Evolutionary conservation across 2,329 filamentous ascomycete species (phyloP), one percentile per base, ranked within the genome.

Genomic region (Zymoseptoria brevis): DNA sequence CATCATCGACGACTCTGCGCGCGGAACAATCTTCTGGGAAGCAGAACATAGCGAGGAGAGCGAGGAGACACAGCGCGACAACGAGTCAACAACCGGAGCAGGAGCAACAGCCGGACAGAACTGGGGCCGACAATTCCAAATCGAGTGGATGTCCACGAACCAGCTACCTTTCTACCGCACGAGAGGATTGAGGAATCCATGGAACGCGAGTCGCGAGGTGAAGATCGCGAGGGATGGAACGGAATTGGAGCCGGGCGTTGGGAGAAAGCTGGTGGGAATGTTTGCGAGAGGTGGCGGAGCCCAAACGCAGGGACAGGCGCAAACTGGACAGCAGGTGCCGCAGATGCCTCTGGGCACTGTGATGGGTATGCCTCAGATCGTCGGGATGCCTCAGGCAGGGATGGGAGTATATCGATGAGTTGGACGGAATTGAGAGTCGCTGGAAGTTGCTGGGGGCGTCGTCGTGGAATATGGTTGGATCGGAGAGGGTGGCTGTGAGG

Each of bases 11-110:
- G 93, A 97, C 71, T 92, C 89, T 3, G 88, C 90, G 0, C 83
- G 93, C n/a, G 93, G 93, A 0, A 96, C 92, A 0, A 96, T 96
- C 49, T 97, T 97, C 69, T 97, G 93, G 93, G 93, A 97, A 73
- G 87, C 87, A 6, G 87, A 93, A 54, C 74, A 79, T 30, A 83
- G 83, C 0, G 85, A 85, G 19, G 77, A 77, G 51, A 79, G 75
- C 8, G 76, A 60, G 19, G 62, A 56, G 2, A 54, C 51, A 21
- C 61, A 57, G 16, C 24, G 35, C 19, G 61, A 57, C 35, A 76
- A 68, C 70, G 68, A 58, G 16, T 63, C 13, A 71, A 73, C 3
- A 69, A 75, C 29, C 68, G 72, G 74, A 6, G 73, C 75, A 21
- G 69, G 73, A 19, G 1, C 75, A 19, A 75, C n/a, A 79, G 80